A percentile compares a stretch with the other conserved stretches of the same genome.
phyloP scores from a whole-genome alignment of 2,329 filamentous ascomycete genomes.

The Pezicula neosporulosa region DNA sequence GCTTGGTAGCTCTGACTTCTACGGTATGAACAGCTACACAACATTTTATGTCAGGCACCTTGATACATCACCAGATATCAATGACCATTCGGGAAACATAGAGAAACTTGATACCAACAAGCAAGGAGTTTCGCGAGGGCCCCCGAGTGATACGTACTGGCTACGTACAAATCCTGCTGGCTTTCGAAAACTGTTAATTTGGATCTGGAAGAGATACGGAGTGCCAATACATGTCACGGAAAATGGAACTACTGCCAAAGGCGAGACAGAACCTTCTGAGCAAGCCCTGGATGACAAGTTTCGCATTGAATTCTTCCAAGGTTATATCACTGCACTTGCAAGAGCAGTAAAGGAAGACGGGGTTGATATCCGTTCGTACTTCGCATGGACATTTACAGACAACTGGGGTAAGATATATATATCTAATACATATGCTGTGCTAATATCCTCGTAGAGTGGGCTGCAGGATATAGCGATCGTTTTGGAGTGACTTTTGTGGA shows the following conservation, averaged over 20 bases:
- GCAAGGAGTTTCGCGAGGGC: slow-evolving; percentile 68
- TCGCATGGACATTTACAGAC: slow-evolving; percentile 84
- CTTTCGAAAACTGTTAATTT: slow-evolving; percentile 73
- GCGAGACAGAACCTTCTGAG: slow-evolving; percentile 69
- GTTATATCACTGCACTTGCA: slow-evolving; percentile 73
- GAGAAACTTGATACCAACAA: slow-evolving; percentile 70
- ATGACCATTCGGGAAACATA: slow-evolving; percentile 72
- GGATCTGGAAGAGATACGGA: slow-evolving; percentile 74
- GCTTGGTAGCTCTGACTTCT: slow-evolving; percentile 82
- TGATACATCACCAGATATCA: slow-evolving; percentile 52
- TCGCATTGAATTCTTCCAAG: slow-evolving; percentile 72
- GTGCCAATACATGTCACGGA: slow-evolving; percentile 84
- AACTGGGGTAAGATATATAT: slow-evolving; percentile 15
- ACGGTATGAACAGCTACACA: slow-evolving; percentile 91
- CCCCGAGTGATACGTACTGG: slow-evolving; percentile 79
- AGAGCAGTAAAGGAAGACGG: slow-evolving; percentile 68
- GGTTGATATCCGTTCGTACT: slow-evolving; percentile 74
- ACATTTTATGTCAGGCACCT: slow-evolving; percentile 79
- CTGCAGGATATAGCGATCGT: slow-evolving; percentile 79
- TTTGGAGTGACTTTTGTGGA: slow-evolving; percentile 83
- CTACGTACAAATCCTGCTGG: slow-evolving; percentile 69
- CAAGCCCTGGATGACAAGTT: slow-evolving; percentile 76
- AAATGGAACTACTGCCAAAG: slow-evolving; percentile 80
- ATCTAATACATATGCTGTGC: neutral
- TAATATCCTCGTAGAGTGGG: slow-evolving; percentile 29